Evolutionary conservation across 805 yeast genomes (phyloP).

Genomic region (Candida ponderosae): DNA sequence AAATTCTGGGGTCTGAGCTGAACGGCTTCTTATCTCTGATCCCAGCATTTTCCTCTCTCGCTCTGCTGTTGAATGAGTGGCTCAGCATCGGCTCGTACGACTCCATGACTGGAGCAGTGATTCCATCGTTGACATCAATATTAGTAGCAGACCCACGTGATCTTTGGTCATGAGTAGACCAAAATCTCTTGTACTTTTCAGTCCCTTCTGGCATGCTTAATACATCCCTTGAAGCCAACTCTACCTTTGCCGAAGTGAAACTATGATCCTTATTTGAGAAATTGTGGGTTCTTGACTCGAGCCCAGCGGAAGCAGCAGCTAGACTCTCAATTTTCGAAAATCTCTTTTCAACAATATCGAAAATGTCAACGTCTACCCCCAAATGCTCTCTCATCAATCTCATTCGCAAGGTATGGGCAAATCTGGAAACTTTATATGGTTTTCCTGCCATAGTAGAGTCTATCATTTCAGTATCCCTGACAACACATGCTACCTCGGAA

Average conservation of each 20-base stretch:
- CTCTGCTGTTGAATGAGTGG: conserved; percentile 76
- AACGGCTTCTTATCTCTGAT: conserved; percentile 74
- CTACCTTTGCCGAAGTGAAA: conserved; percentile 61
- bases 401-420: conserved; percentile 83
- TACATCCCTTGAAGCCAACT: conserved; percentile 64
- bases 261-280: conserved; percentile 26
- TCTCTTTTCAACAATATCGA: conserved; percentile 75
- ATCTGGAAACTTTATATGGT: conserved; percentile 74
- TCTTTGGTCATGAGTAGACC: conserved; percentile 1
- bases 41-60: conserved; percentile 83
- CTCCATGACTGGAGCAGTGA: conserved; percentile 15
- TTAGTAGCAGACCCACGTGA: not conserved
- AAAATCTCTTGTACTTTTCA: conserved; percentile 31
- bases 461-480: conserved; percentile 74
- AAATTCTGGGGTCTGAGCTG: conserved; percentile 77
- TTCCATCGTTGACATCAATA: conserved; percentile 17
- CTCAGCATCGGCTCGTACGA: conserved; percentile 13
- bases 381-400: conserved; percentile 94
- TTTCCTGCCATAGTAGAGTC: conserved; percentile 69
- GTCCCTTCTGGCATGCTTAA: conserved; percentile 43
- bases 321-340: conserved; percentile 35
- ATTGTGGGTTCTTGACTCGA: conserved; percentile 33
- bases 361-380: conserved; percentile 84
- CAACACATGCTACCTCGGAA: conserved; percentile 86
- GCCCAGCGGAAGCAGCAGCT: conserved; percentile 22